Base-by-base conservation (phyloP, 192 early-diverging fungal species). In the Obelidium mucronatum region DNA sequence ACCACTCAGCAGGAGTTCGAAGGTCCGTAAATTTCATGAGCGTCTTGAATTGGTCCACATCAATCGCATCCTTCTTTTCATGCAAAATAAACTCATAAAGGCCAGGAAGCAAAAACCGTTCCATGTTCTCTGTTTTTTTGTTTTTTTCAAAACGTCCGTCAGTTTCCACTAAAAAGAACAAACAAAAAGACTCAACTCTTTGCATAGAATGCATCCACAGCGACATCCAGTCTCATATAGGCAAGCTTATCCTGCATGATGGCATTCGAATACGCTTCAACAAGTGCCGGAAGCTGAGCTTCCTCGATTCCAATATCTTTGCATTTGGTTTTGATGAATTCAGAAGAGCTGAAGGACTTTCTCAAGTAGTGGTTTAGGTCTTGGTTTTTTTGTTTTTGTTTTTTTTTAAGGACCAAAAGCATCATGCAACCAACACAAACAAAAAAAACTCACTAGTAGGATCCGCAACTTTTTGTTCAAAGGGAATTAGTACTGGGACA, bases 1-100 rank as follows among this genome's bases (percentile, higher is more conserved):
- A 88, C 94, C 93, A 95, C 72, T 95, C 94, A 39, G 89, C 85
- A 17, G 96, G 96, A 65, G 83, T 91, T 39, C 91, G 83, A 39
- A 95, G 72, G 71, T 97, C 94, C 35, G 86, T 89, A 61, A 94
- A 84, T 62, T 87, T 68, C 39, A 79, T 70, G 22, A 85, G 62
- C 5, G 73, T 59, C 11, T 26, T 22, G 26, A 85, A 42, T 17
- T 60, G 37, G 11, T 70, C 30, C 8, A 53, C 71, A 19, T 75
- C 67, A 19, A 48, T 51, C 6, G 51, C 30, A 22, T 63, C 42
- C 15, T 75, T 52, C n/a, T 33, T 33, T 15, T 13, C 22, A 24
- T 42, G 8, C 22, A 67, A 30, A 22, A 82, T 40, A 69, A 67
- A 82, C 31, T 74, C 64, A 74, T 73, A 80, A 37, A 82, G 70